Evolutionary conservation across 2,329 filamentous ascomycete species (phyloP).

Genomic region (Aspergillus calidoustus): DNA sequence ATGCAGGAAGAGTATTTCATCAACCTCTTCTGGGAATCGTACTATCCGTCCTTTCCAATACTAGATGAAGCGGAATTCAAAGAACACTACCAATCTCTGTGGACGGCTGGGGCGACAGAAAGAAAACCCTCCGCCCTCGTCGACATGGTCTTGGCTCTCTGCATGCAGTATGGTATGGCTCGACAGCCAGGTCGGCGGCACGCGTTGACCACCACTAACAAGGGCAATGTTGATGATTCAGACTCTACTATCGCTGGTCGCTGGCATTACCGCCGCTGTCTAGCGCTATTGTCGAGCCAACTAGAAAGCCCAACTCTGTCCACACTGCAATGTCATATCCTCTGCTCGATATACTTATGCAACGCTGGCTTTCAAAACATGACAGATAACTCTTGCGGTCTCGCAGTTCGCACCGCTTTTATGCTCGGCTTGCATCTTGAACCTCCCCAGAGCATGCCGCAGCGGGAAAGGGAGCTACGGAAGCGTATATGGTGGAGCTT

Average conservation of each 20-base stretch:
- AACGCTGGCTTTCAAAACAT: slow-evolving; percentile 56
- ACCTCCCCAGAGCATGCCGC: slow-evolving; percentile 42
- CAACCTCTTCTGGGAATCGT: slow-evolving; percentile 54
- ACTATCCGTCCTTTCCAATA: slow-evolving; percentile 49
- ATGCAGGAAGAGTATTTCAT: slow-evolving; percentile 55
- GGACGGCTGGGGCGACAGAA: slow-evolving; percentile 28
- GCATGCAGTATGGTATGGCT: slow-evolving; percentile 53
- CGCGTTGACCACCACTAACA: neutral
- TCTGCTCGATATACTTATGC: slow-evolving; percentile 53
- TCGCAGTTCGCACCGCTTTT: slow-evolving; percentile 52
- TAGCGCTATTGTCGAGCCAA: slow-evolving; percentile 50
- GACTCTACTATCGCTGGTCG: slow-evolving; percentile 52
- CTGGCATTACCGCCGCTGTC: slow-evolving; percentile 54
- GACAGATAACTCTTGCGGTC: slow-evolving; percentile 46
- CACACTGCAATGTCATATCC: slow-evolving; percentile 55
- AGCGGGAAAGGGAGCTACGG: slow-evolving; percentile 48
- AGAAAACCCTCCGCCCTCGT: slow-evolving; percentile 55
- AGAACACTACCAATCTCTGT: slow-evolving; percentile 50
- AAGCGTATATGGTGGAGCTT: slow-evolving; percentile 60
- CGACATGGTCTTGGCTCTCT: slow-evolving; percentile 58
- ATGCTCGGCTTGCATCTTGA: slow-evolving; percentile 56
- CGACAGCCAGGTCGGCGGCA: neutral
- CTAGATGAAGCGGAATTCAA: slow-evolving; percentile 52
- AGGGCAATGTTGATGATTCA: neutral
- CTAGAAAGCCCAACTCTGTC: slow-evolving; percentile 54